These are phyloP conservation scores for Thraustotheca clavata DNA, from an alignment of 352 stramenopile genomes.

Conservation along the genomic window DNA sequence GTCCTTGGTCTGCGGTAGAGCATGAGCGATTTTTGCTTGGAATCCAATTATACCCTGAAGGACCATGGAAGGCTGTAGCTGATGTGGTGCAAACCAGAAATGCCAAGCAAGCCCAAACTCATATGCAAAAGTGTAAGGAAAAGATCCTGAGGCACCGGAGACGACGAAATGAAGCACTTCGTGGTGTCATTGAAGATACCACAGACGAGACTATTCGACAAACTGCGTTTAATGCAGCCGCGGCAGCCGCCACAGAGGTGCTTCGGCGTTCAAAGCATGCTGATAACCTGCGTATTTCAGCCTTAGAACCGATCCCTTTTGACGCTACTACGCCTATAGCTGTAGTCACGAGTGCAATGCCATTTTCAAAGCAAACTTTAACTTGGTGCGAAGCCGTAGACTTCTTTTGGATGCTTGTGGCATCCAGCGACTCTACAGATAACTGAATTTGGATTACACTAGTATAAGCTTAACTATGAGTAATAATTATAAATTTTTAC, in stretches of 20 bases:
- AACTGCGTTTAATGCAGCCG: not conserved
- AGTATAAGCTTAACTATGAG: not conserved
- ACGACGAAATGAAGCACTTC: not conserved
- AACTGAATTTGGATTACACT: not conserved
- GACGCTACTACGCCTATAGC: not conserved
- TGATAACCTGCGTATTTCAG: not conserved
- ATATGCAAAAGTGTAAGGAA: conserved; percentile 55
- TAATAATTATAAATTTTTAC: not conserved
- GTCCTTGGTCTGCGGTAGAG: conserved; percentile 45
- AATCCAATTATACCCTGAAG: conserved; percentile 42
- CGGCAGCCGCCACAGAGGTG: not conserved
- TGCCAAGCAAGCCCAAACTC: conserved; percentile 49
- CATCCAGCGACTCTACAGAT: not conserved
- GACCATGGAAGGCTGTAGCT: conserved; percentile 42
- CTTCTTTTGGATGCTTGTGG: not conserved
- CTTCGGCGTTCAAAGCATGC: not conserved
- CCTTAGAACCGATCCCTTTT: not conserved
- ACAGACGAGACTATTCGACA: not conserved
- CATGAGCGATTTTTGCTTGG: conserved; percentile 48
- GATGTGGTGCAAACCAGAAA: conserved; percentile 38
- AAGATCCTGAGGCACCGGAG: conserved; percentile 22
- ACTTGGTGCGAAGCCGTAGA: not conserved
- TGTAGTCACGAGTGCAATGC: not conserved
- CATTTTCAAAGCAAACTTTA: not conserved
- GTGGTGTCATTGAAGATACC: not conserved